Evolutionary conservation across 345 rosid genomes (phyloP).

Genomic region (Hevea brasiliensis): DNA sequence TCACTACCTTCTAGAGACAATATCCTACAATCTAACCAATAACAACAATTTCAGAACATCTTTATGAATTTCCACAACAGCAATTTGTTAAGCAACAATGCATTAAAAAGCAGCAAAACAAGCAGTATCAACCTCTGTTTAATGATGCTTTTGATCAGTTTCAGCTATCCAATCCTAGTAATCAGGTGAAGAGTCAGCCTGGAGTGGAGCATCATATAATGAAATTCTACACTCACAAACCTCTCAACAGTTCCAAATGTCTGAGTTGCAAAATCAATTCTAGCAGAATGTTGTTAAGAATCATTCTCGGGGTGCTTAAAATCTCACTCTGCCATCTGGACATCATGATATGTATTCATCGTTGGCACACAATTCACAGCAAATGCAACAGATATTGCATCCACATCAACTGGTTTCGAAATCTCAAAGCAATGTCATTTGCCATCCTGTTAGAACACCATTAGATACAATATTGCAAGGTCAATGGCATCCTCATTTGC

Average conservation of each 20-base stretch:
- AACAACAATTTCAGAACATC: slow-evolving; percentile 59
- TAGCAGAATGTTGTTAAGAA: slow-evolving; percentile 63
- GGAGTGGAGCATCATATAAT: slow-evolving; percentile 50
- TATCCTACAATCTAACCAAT: slow-evolving; percentile 58
- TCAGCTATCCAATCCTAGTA: slow-evolving; percentile 53
- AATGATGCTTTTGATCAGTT: slow-evolving; percentile 57
- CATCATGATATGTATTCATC: slow-evolving; percentile 48
- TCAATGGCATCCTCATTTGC: slow-evolving; percentile 64
- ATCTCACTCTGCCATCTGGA: slow-evolving; percentile 38
- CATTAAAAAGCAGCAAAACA: slow-evolving; percentile 59
- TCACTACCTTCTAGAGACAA: slow-evolving; percentile 47
- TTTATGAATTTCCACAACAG: slow-evolving; percentile 58
- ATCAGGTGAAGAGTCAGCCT: slow-evolving; percentile 66
- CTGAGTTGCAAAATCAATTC: slow-evolving; percentile 67
- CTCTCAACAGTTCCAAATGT: slow-evolving; percentile 55
- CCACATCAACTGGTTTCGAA: slow-evolving; percentile 54
- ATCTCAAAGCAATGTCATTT: slow-evolving; percentile 46
- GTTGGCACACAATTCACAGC: slow-evolving; percentile 53
- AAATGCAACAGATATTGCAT: slow-evolving; percentile 58
- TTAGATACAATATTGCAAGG: slow-evolving; percentile 53
- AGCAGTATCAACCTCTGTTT: slow-evolving; percentile 51
- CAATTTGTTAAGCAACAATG: slow-evolving; percentile 58
- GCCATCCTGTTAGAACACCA: slow-evolving; percentile 47
- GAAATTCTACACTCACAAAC: slow-evolving; percentile 54
- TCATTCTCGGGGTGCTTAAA: slow-evolving; percentile 42